Evolutionary conservation across 2,329 filamentous ascomycete species (phyloP).

Genomic region (Botrytis porri): DNA sequence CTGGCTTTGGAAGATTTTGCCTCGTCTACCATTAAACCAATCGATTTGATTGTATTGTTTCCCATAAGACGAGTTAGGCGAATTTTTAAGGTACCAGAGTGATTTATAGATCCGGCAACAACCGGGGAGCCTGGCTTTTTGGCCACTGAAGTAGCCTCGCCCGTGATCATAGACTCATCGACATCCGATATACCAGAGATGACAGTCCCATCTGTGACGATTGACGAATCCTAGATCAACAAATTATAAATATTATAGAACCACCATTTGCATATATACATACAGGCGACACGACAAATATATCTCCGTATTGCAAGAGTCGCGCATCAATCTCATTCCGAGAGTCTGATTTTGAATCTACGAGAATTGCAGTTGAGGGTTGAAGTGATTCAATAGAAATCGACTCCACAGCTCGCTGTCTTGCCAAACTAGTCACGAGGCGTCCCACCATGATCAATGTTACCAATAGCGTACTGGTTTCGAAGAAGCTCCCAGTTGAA

Average conservation of each 20-base stretch:
- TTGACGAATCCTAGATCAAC: constrained; percentile 43
- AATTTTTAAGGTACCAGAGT: constrained; percentile 57
- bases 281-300: constrained; percentile 57
- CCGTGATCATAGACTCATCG: constrained; percentile 76
- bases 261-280: too few relatives aligned
- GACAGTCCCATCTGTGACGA: constrained; percentile 70
- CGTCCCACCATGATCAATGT: constrained; percentile 59
- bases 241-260: too few relatives aligned
- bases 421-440: constrained; percentile 49
- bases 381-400: constrained; percentile 60
- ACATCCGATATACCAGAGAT: constrained; percentile 61
- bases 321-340: constrained; percentile 56
- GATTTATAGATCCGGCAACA: constrained; percentile 69
- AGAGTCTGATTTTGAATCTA: constrained; percentile 34
- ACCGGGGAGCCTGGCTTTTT: constrained; percentile 55
- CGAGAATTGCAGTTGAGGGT: constrained; percentile 51
- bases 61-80: constrained; percentile 59
- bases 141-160: constrained; percentile 60
- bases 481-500: constrained; percentile 55
- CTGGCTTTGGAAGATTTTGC: constrained; percentile 67
- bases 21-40: constrained; percentile 68
- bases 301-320: constrained; percentile 69
- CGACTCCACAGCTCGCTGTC: constrained; percentile 53
- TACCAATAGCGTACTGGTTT: constrained; percentile 59
- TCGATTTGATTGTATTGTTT: constrained; percentile 69